A percentile compares a stretch with the other conserved stretches of the same genome.
phyloP scores from a whole-genome alignment of 1,284 basidiomycete species.

The Lignosus rhinocerotis region DNA sequence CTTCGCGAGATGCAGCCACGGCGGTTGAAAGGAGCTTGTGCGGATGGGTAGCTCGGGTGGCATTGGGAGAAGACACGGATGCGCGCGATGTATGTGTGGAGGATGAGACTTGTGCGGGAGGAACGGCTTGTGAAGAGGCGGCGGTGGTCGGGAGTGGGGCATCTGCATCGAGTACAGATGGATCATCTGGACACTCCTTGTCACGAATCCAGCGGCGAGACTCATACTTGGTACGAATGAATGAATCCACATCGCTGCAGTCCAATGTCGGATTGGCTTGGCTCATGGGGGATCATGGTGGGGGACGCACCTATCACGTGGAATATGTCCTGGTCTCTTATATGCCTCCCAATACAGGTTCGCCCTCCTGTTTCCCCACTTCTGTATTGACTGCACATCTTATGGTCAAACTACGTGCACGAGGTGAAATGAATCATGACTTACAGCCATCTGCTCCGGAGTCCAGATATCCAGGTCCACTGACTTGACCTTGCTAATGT shows the following conservation, averaged over 20 bases:
- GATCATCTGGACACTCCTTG: constrained; percentile 84
- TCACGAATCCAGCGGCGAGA: constrained; percentile 89
- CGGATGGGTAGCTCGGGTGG: constrained; percentile 42
- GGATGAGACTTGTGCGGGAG: constrained; percentile 31
- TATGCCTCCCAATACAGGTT: constrained; percentile 99
- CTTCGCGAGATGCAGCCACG: constrained; percentile 27
- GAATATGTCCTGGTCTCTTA: constrained; percentile 88
- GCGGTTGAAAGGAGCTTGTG: constrained; percentile 55
- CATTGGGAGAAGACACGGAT: constrained; percentile 38
- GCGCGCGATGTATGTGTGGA: constrained; percentile 30
- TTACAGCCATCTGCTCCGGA: constrained; percentile 93
- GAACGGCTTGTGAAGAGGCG: constrained; percentile 30
- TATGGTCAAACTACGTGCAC: background rate
- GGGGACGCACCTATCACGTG: constrained; percentile 87
- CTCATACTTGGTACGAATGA: constrained; percentile 98
- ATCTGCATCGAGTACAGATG: constrained; percentile 71
- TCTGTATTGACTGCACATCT: constrained; percentile 69
- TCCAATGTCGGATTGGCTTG: background rate
- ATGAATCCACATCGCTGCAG: constrained; percentile 94
- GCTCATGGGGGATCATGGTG: background rate
- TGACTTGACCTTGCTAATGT: constrained; percentile 96
- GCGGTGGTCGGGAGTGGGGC: constrained; percentile 28
- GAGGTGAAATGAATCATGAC: constrained; percentile 29
- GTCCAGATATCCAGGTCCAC: constrained; percentile 99
- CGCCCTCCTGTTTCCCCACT: constrained; percentile 92